These are phyloP conservation scores for Gynostemma pentaphyllum DNA, from an alignment of 306 rosid species.

Conservation along the genomic window DNA sequence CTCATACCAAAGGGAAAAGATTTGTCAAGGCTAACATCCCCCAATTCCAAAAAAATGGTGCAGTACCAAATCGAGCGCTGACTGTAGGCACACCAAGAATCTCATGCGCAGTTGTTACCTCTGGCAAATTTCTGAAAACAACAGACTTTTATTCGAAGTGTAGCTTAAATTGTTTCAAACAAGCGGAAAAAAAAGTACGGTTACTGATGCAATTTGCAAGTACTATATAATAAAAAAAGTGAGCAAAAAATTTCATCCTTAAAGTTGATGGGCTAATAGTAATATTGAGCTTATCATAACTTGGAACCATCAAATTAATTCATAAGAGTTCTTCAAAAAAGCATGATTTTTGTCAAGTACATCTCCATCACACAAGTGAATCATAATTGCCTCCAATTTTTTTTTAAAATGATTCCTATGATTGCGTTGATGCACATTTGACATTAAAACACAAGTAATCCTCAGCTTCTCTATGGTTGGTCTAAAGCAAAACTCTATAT, in stretches of 20 bases:
- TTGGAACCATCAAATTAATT: background rate
- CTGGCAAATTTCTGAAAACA: constrained; percentile 73
- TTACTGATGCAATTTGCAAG: background rate
- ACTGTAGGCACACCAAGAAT: constrained; percentile 78
- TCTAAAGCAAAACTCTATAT: background rate
- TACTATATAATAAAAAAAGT: background rate
- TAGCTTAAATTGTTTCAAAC: background rate
- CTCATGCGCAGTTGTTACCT: constrained; percentile 81
- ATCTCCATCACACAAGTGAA: background rate
- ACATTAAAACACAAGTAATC: background rate
- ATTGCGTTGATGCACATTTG: background rate
- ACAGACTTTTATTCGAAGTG: background rate
- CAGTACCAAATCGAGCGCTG: constrained; percentile 93
- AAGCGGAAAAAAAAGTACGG: background rate
- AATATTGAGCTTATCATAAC: background rate
- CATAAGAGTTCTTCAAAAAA: background rate
- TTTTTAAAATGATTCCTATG: background rate
- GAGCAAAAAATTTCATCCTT: background rate
- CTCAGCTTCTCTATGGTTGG: background rate
- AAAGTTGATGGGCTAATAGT: background rate
- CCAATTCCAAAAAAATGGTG: constrained; percentile 97
- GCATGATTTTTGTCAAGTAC: background rate
- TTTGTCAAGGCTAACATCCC: constrained; percentile 78
- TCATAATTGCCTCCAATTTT: background rate
- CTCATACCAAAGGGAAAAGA: constrained; percentile 55